Percentiles rank a stretch among this genome's conserved stretches.
These are phyloP conservation scores for Coemansia sp. DNA, from an alignment of 192 early-diverging fungal species.

Conservation along the genomic window DNA sequence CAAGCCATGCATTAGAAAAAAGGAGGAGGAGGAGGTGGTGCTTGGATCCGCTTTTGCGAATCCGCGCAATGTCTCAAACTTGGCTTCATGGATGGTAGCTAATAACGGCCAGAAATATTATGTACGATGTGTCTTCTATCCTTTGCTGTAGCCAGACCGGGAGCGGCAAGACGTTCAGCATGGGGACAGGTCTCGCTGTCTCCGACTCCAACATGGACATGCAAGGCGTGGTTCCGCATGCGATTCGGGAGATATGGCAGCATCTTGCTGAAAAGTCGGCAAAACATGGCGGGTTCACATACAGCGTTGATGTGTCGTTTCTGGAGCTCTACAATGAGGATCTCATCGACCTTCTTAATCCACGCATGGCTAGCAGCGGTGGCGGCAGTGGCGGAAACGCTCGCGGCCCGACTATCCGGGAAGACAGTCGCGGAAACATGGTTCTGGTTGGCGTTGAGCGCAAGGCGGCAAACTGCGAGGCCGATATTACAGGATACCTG, in stretches of 20 bases:
- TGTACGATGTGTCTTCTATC: too few species aligned
- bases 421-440: conserved; percentile 88
- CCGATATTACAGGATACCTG: conserved; percentile 69
- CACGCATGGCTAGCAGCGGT: conserved; percentile 34
- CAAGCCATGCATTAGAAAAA: neutral
- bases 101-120: too few species aligned
- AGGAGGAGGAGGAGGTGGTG: neutral
- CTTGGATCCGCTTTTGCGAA: neutral
- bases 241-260: conserved; percentile 43
- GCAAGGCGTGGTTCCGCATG: conserved; percentile 53
- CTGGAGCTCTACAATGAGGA: conserved; percentile 98
- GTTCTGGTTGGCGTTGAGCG: conserved; percentile 83
- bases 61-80: too few species aligned
- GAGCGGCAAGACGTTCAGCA: conserved; percentile 93
- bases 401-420: conserved; percentile 68
- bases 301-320: conserved; percentile 72
- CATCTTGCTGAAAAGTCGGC: conserved; percentile 17
- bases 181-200: conserved; percentile 72
- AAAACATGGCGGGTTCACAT: conserved; percentile 25
- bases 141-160: conserved; percentile 39
- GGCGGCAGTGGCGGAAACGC: conserved; percentile 24
- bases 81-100: too few species aligned
- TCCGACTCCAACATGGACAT: conserved; percentile 10
- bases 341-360: conserved; percentile 79
- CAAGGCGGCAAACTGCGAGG: conserved; percentile 61